Percentiles rank a stretch among this genome's conserved stretches.
Evolutionary conservation across 768 basidiomycete species (phyloP).

Genomic region (Phaeotremella skinneri): DNA sequence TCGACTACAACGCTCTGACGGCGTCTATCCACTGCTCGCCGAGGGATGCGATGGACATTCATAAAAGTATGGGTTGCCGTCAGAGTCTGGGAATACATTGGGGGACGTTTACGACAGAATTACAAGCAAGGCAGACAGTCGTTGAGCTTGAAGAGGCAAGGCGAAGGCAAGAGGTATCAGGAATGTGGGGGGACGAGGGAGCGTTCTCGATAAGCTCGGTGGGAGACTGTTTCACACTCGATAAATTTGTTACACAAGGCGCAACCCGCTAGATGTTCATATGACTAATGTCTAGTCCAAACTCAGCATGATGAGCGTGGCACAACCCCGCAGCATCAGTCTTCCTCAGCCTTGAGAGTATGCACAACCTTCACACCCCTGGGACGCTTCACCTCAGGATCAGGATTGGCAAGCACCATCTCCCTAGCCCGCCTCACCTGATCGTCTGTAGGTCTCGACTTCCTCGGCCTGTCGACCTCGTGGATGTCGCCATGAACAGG

Average conservation of each 20-base stretch:
- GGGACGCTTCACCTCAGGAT: not conserved
- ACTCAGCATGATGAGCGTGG: no score
- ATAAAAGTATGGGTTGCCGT: not conserved
- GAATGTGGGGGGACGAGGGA: not conserved
- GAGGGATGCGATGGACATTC: conserved; percentile 12
- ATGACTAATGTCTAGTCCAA: no score
- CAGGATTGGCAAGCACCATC: not conserved
- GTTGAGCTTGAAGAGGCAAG: not conserved
- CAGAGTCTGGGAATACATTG: conserved; percentile 15
- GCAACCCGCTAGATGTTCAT: no score
- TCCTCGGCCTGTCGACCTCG: not conserved
- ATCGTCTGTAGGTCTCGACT: not conserved
- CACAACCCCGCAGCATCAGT: no score
- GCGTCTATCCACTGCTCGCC: conserved; percentile 17
- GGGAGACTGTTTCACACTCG: not conserved
- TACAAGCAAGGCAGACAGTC: not conserved
- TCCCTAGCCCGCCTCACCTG: not conserved
- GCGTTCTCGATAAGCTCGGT: not conserved
- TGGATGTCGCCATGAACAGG: not conserved
- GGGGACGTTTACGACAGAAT: conserved; percentile 13
- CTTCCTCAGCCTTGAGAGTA: not conserved
- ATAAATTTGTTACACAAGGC: no score
- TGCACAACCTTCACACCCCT: not conserved
- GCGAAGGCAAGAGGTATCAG: not conserved
- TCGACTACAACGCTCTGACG: conserved; percentile 28